These are phyloP conservation scores for Rhododendron mucronatum DNA, from an alignment of 148 eudicot species.

Conservation along the genomic window DNA sequence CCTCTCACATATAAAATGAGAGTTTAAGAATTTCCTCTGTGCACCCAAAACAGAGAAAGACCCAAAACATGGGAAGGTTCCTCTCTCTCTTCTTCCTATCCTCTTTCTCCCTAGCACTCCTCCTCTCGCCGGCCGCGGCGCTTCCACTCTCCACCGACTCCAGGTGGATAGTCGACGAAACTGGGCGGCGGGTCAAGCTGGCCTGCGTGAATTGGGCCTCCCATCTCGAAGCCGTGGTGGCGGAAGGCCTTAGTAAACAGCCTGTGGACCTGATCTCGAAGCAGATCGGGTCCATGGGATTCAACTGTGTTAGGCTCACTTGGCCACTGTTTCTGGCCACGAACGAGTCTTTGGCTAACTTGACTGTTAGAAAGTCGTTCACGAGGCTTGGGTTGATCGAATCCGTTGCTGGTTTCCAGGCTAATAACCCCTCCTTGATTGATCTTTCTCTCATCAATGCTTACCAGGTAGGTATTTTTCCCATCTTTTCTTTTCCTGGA, in stretches of 20 bases:
- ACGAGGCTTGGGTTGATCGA: constrained; percentile 36
- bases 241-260: constrained; percentile 76
- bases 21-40: not conserved
- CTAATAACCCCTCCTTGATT: constrained; percentile 61
- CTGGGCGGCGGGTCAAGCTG: constrained; percentile 65
- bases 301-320: constrained; percentile 87
- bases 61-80: constrained; percentile 3
- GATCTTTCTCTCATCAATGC: constrained; percentile 60
- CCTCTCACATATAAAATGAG: not conserved
- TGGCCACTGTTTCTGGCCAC: constrained; percentile 77
- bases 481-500: not conserved
- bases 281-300: constrained; percentile 51
- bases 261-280: constrained; percentile 51
- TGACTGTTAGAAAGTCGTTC: constrained; percentile 59
- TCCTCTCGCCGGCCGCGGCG: not conserved
- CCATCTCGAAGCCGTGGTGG: constrained; percentile 62
- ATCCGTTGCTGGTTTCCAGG: constrained; percentile 49
- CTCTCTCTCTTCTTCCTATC: not conserved
- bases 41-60: not conserved
- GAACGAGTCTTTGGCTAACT: constrained; percentile 41
- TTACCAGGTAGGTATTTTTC: constrained; percentile 50
- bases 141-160: constrained; percentile 68
- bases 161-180: constrained; percentile 72
- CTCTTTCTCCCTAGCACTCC: not conserved
- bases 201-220: constrained; percentile 86